phyloP scores from a whole-genome alignment of 768 basidiomycete species.

The Coprinopsis strossmayeri region DNA sequence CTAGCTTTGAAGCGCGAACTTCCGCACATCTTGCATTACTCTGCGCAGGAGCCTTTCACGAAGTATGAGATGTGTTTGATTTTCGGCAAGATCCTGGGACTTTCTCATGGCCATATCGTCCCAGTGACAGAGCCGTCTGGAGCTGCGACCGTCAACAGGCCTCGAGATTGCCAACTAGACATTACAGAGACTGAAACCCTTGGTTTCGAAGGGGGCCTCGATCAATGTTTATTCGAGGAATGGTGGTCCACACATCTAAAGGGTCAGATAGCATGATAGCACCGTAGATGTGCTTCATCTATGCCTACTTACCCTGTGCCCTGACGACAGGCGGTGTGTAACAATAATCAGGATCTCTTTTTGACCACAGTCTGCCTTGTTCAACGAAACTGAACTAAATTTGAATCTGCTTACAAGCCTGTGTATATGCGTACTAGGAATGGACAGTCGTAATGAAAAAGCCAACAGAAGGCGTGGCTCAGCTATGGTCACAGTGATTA shows the following conservation, averaged over 20 bases:
- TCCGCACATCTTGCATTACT: slow-evolving; percentile 81
- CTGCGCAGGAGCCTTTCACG: slow-evolving; percentile 74
- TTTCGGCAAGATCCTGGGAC: slow-evolving; percentile 62
- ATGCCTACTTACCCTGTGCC: too few relatives aligned
- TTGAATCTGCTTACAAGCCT: too few relatives aligned
- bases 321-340: too few relatives aligned
- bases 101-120: slow-evolving; percentile 70
- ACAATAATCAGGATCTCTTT: too few relatives aligned
- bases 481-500: too few relatives aligned
- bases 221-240: slow-evolving; percentile 65
- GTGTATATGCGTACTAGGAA: too few relatives aligned
- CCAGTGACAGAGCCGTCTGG: slow-evolving; percentile 65
- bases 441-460: too few relatives aligned
- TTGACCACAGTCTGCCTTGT: too few relatives aligned
- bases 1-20: slow-evolving; percentile 34
- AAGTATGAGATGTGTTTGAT: slow-evolving; percentile 91
- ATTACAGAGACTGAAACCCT: slow-evolving; percentile 70
- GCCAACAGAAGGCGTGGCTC: too few relatives aligned
- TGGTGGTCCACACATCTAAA: slow-evolving; percentile 70
- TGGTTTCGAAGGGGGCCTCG: slow-evolving; percentile 51
- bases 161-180: slow-evolving; percentile 74
- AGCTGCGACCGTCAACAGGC: slow-evolving; percentile 67
- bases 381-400: too few relatives aligned
- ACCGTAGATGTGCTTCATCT: too few relatives aligned
- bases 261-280: too few relatives aligned